Evolutionary conservation across 1,284 basidiomycete species (phyloP).

Genomic region (Ceratobasidium sp.): DNA sequence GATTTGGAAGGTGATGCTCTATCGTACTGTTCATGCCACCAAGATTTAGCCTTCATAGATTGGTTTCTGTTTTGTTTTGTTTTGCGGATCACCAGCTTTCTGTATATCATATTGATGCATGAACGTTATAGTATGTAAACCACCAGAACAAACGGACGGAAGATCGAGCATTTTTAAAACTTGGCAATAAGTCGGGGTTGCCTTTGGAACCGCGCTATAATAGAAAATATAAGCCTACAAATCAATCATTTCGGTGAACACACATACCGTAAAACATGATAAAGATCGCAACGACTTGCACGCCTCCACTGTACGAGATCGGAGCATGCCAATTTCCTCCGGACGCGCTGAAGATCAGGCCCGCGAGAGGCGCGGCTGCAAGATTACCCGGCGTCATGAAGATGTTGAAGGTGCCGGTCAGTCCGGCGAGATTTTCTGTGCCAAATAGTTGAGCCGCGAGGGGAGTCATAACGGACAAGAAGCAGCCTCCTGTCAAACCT

Average conservation of each 20-base stretch:
- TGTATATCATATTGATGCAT: not conserved
- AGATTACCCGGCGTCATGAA: constrained; percentile 49
- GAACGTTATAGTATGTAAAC: not conserved
- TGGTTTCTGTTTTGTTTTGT: not conserved
- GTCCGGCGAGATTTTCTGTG: constrained; percentile 50
- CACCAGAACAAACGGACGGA: not conserved
- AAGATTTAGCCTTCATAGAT: constrained; percentile 13
- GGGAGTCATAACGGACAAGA: constrained; percentile 50
- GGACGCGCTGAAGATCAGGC: constrained; percentile 49
- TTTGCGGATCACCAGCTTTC: not conserved
- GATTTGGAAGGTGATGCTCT: constrained; percentile 28
- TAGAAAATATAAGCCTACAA: not conserved
- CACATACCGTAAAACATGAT: constrained; percentile 49
- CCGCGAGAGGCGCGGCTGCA: constrained; percentile 50
- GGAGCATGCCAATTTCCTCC: constrained; percentile 51
- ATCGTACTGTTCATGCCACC: constrained; percentile 32
- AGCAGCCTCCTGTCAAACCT: constrained; percentile 15
- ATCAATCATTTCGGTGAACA: not conserved
- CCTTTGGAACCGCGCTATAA: constrained; percentile 35
- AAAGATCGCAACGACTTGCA: constrained; percentile 47
- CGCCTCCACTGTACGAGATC: constrained; percentile 46
- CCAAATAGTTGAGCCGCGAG: constrained; percentile 52
- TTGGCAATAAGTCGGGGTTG: constrained; percentile 22
- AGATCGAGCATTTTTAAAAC: not conserved
- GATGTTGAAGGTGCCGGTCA: constrained; percentile 52